A percentile compares a stretch with the other conserved stretches of the same genome.
These are phyloP conservation scores for Kernera saxatilis DNA, from an alignment of 345 rosid species.

Conservation along the genomic window DNA sequence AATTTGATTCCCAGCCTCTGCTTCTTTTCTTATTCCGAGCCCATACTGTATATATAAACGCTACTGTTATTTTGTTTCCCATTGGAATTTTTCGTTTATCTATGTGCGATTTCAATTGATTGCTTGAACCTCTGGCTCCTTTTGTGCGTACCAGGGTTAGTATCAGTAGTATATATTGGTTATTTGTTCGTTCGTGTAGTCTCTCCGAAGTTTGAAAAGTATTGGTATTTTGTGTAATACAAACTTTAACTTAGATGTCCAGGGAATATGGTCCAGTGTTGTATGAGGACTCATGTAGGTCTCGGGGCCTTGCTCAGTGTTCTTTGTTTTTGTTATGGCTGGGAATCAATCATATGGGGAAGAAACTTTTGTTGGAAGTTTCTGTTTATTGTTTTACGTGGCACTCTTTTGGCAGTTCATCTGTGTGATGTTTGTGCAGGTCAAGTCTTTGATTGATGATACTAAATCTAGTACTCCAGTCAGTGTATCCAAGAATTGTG, in stretches of 20 bases:
- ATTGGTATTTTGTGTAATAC: background rate
- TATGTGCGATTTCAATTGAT: background rate
- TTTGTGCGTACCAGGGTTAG: background rate
- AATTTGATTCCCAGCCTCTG: conserved; percentile 6
- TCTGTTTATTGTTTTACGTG: background rate
- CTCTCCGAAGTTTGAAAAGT: background rate
- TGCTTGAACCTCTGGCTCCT: background rate
- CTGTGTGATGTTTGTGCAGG: conserved; percentile 37
- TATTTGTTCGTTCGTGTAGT: background rate
- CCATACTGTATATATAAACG: background rate
- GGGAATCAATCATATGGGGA: background rate
- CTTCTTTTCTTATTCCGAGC: background rate
- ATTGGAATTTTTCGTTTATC: background rate
- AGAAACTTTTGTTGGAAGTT: background rate
- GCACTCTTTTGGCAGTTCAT: background rate
- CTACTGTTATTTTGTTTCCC: background rate
- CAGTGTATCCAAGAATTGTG: conserved; percentile 43
- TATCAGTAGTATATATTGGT: background rate
- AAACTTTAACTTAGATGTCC: background rate
- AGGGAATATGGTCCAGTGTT: background rate
- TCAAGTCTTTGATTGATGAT: conserved; percentile 68
- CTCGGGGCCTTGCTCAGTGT: background rate
- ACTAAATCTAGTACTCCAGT: conserved; percentile 55
- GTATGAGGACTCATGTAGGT: background rate
- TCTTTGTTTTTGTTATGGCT: background rate